Conservation (phyloP, 805 yeast species). For the Lipomyces sp. region DNA sequence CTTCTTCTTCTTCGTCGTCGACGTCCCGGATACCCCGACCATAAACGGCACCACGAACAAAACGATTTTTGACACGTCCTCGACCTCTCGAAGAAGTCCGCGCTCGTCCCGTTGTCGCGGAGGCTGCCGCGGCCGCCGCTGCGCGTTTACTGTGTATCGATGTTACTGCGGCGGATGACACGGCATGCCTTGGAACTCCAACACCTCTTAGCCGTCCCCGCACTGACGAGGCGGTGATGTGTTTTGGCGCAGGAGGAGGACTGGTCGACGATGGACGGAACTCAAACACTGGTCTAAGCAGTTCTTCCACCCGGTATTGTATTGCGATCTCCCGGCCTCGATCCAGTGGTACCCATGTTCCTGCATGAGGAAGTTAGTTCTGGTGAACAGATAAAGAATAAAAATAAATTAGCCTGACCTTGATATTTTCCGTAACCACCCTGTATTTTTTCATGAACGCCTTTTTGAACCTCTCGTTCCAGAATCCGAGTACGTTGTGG, state of each 20-base stretch:
- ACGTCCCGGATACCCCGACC: slow-evolving; percentile 12
- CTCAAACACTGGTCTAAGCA: slow-evolving; percentile 68
- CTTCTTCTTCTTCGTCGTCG: slow-evolving; percentile 27
- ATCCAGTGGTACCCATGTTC: slow-evolving; percentile 90
- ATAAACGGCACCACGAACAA: slow-evolving; percentile 1
- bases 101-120: slow-evolving; percentile 15
- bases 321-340: slow-evolving; percentile 72
- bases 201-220: slow-evolving; percentile 32
- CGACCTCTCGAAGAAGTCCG: slow-evolving; percentile 30
- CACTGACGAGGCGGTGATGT: slow-evolving; percentile 44
- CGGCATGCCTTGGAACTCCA: slow-evolving; percentile 21
- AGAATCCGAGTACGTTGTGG: slow-evolving; percentile 90
- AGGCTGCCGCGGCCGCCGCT: slow-evolving; percentile 11
- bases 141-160: slow-evolving; percentile 8
- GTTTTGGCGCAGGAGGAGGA: slow-evolving; percentile 66
- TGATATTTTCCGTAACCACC: slow-evolving; percentile 98
- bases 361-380: slow-evolving; percentile 52
- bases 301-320: slow-evolving; percentile 65
- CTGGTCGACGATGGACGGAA: slow-evolving; percentile 61
- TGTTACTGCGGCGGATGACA: slow-evolving; percentile 11
- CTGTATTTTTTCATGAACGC: slow-evolving; percentile 89
- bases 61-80: slow-evolving; percentile 17
- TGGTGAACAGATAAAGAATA: neutral
- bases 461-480: slow-evolving; percentile 91
- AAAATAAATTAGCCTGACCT: slow-evolving; percentile 52